These are phyloP conservation scores for Lolium rigidum DNA, from an alignment of 176 grass and related monocot species.

Conservation along the genomic window DNA sequence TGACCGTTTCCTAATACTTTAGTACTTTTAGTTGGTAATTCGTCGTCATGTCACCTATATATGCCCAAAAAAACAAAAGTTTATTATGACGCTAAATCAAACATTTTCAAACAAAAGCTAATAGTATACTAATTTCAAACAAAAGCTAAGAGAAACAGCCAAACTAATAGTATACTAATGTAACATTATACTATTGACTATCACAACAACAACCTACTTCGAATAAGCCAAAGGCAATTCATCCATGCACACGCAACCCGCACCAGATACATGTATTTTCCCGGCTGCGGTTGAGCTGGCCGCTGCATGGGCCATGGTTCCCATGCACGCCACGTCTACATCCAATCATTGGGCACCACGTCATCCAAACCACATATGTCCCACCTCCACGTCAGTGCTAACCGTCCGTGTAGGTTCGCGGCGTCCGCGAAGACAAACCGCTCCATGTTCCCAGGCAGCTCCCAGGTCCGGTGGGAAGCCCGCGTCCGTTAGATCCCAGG, in stretches of 20 bases:
- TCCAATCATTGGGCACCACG: slow-evolving; percentile 28
- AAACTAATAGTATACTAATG: too few species aligned
- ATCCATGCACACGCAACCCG: slow-evolving; percentile 31
- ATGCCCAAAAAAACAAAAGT: neutral
- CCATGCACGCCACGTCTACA: neutral
- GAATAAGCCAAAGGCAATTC: slow-evolving; percentile 4
- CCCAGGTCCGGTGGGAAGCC: neutral
- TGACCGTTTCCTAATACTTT: too few species aligned
- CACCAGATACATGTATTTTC: neutral
- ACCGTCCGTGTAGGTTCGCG: neutral
- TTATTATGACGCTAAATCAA: neutral
- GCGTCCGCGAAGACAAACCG: neutral
- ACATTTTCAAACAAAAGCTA: neutral
- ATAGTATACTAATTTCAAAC: too few species aligned
- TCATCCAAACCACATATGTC: slow-evolving; percentile 9
- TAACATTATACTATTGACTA: neutral
- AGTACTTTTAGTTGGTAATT: too few species aligned
- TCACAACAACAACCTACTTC: neutral
- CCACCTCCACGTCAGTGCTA: neutral
- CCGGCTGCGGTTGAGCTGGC: slow-evolving; percentile 16
- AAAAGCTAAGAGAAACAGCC: too few species aligned
- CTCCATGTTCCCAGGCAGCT: neutral
- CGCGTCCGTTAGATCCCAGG: neutral
- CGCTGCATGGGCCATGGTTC: neutral
- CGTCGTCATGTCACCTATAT: too few species aligned